phyloP scores from a whole-genome alignment of 1,139 yeast species.

The Sugiyamaella xylanicola region DNA sequence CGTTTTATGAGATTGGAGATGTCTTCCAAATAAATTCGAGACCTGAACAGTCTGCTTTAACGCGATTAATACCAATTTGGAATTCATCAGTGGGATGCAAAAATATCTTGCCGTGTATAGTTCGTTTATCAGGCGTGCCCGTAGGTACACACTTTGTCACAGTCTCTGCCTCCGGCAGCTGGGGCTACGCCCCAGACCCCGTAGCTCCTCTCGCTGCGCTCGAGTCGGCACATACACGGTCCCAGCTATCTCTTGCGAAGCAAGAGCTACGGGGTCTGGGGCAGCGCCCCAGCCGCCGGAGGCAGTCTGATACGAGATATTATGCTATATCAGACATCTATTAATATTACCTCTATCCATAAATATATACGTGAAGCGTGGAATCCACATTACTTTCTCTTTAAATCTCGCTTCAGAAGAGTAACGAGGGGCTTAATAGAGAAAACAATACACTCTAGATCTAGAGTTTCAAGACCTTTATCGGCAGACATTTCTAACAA shows the following conservation, averaged over 20 bases:
- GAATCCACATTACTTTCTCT: slow-evolving; percentile 15
- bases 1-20: no score
- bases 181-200: background rate
- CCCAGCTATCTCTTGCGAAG: background rate
- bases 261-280: background rate
- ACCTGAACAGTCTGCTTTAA: no score
- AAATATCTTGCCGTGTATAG: no score
- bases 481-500: slow-evolving; percentile 41
- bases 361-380: no score
- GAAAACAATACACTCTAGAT: slow-evolving; percentile 41
- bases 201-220: background rate
- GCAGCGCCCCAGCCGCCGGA: background rate
- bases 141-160: no score
- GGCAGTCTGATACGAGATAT: no score
- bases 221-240: background rate
- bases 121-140: no score
- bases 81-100: no score
- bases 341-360: no score
- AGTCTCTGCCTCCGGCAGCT: no score
- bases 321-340: background rate
- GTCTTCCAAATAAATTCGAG: no score
- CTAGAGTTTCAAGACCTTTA: slow-evolving; percentile 36
- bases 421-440: slow-evolving; percentile 34
- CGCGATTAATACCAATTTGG: no score
- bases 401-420: slow-evolving; percentile 33